These are phyloP conservation scores for Groenewaldozyma tartarivorans DNA, from an alignment of 805 yeast species.

Conservation along the genomic window DNA sequence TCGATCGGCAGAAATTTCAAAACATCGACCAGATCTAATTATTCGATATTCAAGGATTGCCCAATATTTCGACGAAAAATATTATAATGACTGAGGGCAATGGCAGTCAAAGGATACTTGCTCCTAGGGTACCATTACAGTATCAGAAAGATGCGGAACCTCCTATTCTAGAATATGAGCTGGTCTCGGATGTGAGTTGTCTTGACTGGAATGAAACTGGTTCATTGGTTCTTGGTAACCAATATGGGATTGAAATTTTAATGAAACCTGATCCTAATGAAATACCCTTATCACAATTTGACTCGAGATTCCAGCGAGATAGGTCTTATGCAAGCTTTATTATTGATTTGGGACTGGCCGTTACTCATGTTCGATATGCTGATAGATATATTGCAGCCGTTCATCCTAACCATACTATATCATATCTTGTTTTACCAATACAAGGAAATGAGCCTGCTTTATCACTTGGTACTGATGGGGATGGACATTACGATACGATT, in stretches of 20 bases:
- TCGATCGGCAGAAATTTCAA: too few species aligned
- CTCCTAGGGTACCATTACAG: slow-evolving; percentile 2
- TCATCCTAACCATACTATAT: slow-evolving; percentile 17
- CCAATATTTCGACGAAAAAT: too few species aligned
- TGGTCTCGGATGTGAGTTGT: slow-evolving; percentile 6
- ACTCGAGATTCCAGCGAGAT: background rate
- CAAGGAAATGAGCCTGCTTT: slow-evolving; percentile 2
- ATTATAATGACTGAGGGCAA: too few species aligned
- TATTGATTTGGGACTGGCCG: slow-evolving; percentile 14
- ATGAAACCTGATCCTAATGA: background rate
- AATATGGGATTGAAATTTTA: slow-evolving; percentile 13
- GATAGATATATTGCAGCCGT: slow-evolving; percentile 14
- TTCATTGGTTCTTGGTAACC: slow-evolving; percentile 14
- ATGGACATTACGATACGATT: slow-evolving; percentile 20
- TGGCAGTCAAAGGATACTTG: background rate
- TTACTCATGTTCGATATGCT: slow-evolving; percentile 7
- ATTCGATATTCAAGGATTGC: too few species aligned
- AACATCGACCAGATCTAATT: too few species aligned
- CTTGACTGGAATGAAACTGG: slow-evolving; percentile 14
- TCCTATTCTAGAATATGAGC: slow-evolving; percentile 7
- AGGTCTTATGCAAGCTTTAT: background rate
- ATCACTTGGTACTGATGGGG: slow-evolving; percentile 2
- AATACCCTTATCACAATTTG: background rate
- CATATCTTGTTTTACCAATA: slow-evolving; percentile 8
- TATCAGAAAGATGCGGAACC: background rate